These are phyloP conservation scores for Zymoseptoria pseudotritici DNA, from an alignment of 2,329 filamentous ascomycete genomes.

Conservation along the genomic window DNA sequence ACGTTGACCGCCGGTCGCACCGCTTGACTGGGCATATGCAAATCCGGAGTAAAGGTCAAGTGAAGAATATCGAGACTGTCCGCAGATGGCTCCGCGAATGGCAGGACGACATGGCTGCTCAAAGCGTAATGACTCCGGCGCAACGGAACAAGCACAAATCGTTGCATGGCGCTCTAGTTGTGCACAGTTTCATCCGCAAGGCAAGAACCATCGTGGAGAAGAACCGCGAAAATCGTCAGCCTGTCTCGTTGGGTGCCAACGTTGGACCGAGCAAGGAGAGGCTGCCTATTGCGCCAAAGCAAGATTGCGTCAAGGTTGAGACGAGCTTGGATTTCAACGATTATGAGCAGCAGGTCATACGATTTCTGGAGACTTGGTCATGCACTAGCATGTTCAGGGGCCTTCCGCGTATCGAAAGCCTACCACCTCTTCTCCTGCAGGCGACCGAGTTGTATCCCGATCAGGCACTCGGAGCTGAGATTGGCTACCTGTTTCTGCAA, in stretches of 20 bases:
- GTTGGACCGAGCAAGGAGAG: conserved; percentile 34
- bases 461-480: conserved; percentile 33
- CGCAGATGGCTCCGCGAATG: conserved; percentile 48
- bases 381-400: conserved; percentile 48
- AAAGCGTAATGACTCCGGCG: conserved; percentile 12
- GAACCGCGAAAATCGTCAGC: conserved; percentile 34
- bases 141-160: conserved; percentile 10
- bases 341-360: conserved; percentile 51
- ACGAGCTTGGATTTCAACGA: conserved; percentile 38
- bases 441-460: conserved; percentile 52
- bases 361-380: conserved; percentile 64
- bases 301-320: conserved; percentile 21
- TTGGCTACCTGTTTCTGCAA: conserved; percentile 62
- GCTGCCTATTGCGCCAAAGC: conserved; percentile 14
- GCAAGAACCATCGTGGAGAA: conserved; percentile 32
- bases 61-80: conserved; percentile 45
- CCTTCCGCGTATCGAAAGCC: conserved; percentile 49
- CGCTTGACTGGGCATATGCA: conserved; percentile 54
- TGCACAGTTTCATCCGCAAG: conserved; percentile 37
- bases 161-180: conserved; percentile 18
- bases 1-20: conserved; percentile 43
- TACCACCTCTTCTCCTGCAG: conserved; percentile 59
- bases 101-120: conserved; percentile 39
- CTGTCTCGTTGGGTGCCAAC: conserved; percentile 23
- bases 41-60: conserved; percentile 51